Conservation (phyloP, 2,329 filamentous ascomycete species). For the Aspergillus ustus region DNA sequence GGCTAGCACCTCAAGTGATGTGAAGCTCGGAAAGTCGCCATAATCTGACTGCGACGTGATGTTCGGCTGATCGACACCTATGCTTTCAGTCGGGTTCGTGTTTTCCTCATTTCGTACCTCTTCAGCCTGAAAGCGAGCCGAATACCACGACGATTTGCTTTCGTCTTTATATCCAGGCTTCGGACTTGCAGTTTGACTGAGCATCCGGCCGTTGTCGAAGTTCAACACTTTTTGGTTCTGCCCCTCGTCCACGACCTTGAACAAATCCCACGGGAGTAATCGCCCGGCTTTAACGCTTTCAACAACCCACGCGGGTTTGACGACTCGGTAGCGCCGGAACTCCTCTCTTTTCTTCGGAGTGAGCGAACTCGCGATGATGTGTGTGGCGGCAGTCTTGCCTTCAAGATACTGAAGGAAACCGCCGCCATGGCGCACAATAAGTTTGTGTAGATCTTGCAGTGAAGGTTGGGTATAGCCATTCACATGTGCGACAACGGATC, state of each 20-base stretch:
- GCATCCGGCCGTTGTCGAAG: slow-evolving; percentile 66
- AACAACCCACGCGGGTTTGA: slow-evolving; percentile 92
- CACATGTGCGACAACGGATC: slow-evolving; percentile 85
- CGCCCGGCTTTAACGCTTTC: slow-evolving; percentile 84
- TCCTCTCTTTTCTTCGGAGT: slow-evolving; percentile 93
- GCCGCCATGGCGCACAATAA: slow-evolving; percentile 92
- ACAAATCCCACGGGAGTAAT: slow-evolving; percentile 83
- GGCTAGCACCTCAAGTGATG: slow-evolving; percentile 23
- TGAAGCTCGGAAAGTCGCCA: slow-evolving; percentile 45
- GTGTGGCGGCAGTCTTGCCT: slow-evolving; percentile 90
- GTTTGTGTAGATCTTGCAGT: slow-evolving; percentile 81
- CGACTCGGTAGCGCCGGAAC: slow-evolving; percentile 84
- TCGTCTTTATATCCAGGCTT: slow-evolving; percentile 76
- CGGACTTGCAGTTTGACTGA: slow-evolving; percentile 67
- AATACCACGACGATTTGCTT: slow-evolving; percentile 82
- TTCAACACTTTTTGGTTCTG: slow-evolving; percentile 77
- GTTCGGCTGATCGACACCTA: slow-evolving; percentile 30
- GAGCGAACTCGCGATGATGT: slow-evolving; percentile 88
- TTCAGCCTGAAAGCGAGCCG: slow-evolving; percentile 64
- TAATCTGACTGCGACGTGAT: slow-evolving; percentile 49
- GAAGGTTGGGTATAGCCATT: slow-evolving; percentile 97
- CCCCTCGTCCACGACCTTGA: slow-evolving; percentile 83
- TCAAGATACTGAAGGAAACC: slow-evolving; percentile 94
- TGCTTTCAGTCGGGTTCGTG: background rate
- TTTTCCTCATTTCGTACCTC: background rate